Evolutionary conservation across 108 stramenopile genomes (phyloP).

Genomic region (Craspedostauros australis): DNA sequence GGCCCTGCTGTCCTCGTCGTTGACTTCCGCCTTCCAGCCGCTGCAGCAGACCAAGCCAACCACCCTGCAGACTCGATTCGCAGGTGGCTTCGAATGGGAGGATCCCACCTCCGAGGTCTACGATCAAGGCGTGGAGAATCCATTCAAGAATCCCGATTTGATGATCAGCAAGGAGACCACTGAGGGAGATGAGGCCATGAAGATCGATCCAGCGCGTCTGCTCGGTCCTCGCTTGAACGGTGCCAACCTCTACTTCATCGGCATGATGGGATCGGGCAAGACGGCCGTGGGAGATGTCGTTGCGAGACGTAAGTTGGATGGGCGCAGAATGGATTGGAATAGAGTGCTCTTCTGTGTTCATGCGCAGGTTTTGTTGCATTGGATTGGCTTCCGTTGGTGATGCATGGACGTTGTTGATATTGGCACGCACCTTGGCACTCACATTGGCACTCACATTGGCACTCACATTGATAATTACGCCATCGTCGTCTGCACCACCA

Average conservation of each 20-base stretch:
- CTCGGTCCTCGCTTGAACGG: constrained; percentile 71
- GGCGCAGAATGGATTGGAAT: background rate
- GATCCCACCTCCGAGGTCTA: constrained; percentile 57
- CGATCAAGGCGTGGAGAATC: constrained; percentile 80
- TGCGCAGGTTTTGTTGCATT: background rate
- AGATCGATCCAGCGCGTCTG: constrained; percentile 69
- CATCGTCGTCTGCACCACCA: too few relatives aligned
- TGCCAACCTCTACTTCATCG: constrained; percentile 88
- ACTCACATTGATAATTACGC: background rate
- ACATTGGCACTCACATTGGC: too few relatives aligned
- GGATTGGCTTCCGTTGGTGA: background rate
- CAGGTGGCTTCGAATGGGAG: constrained; percentile 86
- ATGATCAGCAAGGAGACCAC: constrained; percentile 8
- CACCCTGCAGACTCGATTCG: too few relatives aligned
- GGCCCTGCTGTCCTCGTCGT: too few relatives aligned
- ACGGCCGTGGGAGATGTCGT: constrained; percentile 70
- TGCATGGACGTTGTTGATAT: background rate
- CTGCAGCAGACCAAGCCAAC: too few relatives aligned
- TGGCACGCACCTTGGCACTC: background rate
- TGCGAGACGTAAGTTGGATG: constrained; percentile 48
- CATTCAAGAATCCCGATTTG: constrained; percentile 70
- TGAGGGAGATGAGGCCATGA: constrained; percentile 31
- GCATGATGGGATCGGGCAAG: constrained; percentile 96
- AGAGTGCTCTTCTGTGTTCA: constrained; percentile 3
- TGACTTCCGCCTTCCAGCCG: too few relatives aligned